Conservation (phyloP, 768 basidiomycete species). For the Scleroderma citrinum region DNA sequence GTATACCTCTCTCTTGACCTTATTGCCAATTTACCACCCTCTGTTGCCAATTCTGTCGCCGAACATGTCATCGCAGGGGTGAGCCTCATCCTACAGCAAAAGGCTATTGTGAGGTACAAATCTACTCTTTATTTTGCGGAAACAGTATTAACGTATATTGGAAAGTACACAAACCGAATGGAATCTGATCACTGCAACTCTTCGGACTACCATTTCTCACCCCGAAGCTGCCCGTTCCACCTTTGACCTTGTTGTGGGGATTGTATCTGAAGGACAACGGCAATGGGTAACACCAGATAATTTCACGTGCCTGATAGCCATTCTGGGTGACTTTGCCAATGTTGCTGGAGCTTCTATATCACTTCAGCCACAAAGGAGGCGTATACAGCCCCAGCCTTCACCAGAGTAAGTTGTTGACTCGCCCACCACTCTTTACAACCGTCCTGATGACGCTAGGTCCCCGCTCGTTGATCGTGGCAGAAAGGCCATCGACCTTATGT, state of each 20-base stretch:
- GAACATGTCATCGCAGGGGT: conserved; percentile 90
- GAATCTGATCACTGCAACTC: conserved; percentile 85
- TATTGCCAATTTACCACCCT: conserved; percentile 70
- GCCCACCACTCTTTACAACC: neutral
- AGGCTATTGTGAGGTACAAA: conserved; percentile 55
- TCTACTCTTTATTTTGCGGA: neutral
- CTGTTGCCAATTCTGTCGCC: conserved; percentile 76
- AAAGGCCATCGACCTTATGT: conserved; percentile 75
- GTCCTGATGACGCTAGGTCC: conserved; percentile 41
- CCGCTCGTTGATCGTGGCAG: conserved; percentile 75
- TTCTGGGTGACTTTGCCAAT: conserved; percentile 84
- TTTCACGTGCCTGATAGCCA: conserved; percentile 68
- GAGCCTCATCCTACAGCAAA: conserved; percentile 69
- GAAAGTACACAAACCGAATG: conserved; percentile 88
- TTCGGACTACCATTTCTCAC: conserved; percentile 80
- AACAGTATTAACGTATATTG: conserved; percentile 7
- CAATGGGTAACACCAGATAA: conserved; percentile 71
- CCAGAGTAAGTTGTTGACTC: conserved; percentile 39
- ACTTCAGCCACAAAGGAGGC: conserved; percentile 48
- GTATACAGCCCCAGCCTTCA: conserved; percentile 42
- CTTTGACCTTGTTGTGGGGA: conserved; percentile 65
- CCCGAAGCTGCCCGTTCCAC: conserved; percentile 83
- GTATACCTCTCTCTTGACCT: conserved; percentile 92
- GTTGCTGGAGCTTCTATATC: conserved; percentile 62
- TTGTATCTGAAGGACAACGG: conserved; percentile 58